These are phyloP conservation scores for Cercospora zeina DNA, from an alignment of 2,329 filamentous ascomycete species.

Conservation along the genomic window DNA sequence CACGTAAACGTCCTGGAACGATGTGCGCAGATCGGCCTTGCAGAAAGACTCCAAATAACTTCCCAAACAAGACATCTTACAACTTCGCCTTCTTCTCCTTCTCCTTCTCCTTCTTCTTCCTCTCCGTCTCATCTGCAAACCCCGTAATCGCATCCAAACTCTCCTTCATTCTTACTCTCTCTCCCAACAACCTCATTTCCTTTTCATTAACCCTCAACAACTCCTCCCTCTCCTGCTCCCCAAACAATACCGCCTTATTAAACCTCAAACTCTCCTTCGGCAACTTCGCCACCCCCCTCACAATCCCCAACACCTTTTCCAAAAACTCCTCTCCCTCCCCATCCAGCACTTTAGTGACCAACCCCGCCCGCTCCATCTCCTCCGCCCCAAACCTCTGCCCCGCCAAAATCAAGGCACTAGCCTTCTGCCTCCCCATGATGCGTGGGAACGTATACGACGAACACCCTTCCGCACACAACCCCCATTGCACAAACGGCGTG, in stretches of 20 bases:
- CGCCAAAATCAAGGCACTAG: conserved; percentile 28
- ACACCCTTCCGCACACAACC: conserved; percentile 31
- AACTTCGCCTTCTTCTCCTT: conserved; percentile 24
- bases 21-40: not conserved
- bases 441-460: conserved; percentile 25
- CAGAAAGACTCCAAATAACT: not conserved
- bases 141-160: conserved; percentile 26
- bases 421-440: conserved; percentile 32
- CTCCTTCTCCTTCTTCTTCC: conserved; percentile 29
- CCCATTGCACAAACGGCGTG: conserved; percentile 34
- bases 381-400: conserved; percentile 26
- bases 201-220: conserved; percentile 28
- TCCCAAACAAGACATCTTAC: not conserved
- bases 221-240: conserved; percentile 25
- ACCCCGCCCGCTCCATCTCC: conserved; percentile 26
- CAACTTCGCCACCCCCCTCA: conserved; percentile 27
- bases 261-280: conserved; percentile 26
- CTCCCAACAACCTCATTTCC: conserved; percentile 27
- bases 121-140: conserved; percentile 31
- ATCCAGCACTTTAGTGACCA: conserved; percentile 27
- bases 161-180: conserved; percentile 27
- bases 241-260: conserved; percentile 26
- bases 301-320: conserved; percentile 27
- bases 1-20: not conserved
- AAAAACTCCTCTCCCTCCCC: conserved; percentile 27